Evolutionary conservation across 805 yeast genomes (phyloP).

Genomic region (Candida chilensis): DNA sequence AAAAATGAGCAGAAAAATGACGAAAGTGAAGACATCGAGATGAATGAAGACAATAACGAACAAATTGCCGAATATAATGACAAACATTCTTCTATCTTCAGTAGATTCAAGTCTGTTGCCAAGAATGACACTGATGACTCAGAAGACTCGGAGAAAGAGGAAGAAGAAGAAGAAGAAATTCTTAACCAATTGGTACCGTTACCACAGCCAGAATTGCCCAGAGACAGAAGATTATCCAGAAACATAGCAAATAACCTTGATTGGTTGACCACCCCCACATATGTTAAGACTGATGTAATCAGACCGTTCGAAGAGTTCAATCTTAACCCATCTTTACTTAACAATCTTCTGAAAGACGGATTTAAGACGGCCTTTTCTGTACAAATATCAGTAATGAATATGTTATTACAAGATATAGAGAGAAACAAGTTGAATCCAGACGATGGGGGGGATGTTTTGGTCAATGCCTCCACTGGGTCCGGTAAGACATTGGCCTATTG

Average conservation of each 20-base stretch:
- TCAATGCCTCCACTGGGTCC: slow-evolving; percentile 92
- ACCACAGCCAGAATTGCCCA: slow-evolving; percentile 75
- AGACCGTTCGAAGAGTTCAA: slow-evolving; percentile 40
- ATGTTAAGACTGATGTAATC: slow-evolving; percentile 35
- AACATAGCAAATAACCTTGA: slow-evolving; percentile 27
- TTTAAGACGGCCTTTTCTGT: slow-evolving; percentile 64
- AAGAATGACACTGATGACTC: slow-evolving; percentile 3
- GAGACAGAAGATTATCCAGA: slow-evolving; percentile 28
- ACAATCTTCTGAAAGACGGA: slow-evolving; percentile 37
- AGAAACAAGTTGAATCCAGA: slow-evolving; percentile 35
- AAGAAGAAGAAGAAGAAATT: slow-evolving; percentile 7
- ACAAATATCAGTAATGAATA: slow-evolving; percentile 59
- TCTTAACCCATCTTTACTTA: slow-evolving; percentile 30
- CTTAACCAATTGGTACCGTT: slow-evolving; percentile 50
- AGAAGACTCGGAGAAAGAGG: slow-evolving; percentile 6
- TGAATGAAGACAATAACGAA: slow-evolving; percentile 6
- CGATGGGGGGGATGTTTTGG: slow-evolving; percentile 66
- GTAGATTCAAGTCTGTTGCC: slow-evolving; percentile 35
- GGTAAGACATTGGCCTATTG: slow-evolving; percentile 91
- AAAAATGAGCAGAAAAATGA: slow-evolving; percentile 7
- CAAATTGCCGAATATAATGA: slow-evolving; percentile 7
- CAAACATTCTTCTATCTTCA: slow-evolving; percentile 42
- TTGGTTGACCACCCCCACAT: slow-evolving; percentile 65
- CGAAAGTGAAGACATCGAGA: slow-evolving; percentile 8
- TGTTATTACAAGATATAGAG: slow-evolving; percentile 32